Evolutionary conservation across 2,329 filamentous ascomycete genomes (phyloP).

Genomic region (Pyricularia grisea): DNA sequence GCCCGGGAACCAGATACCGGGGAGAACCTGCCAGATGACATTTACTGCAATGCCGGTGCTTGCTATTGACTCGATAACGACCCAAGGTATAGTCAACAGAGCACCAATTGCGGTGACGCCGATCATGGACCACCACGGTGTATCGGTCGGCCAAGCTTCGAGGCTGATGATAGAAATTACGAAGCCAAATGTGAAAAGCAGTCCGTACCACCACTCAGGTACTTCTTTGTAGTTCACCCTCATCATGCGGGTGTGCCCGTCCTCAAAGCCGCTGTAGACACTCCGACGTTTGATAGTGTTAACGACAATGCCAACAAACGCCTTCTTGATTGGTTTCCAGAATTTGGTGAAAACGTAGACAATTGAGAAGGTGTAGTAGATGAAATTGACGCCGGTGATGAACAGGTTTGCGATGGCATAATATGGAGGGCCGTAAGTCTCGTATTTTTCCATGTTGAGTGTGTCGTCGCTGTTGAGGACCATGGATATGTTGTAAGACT

Average conservation of each 20-base stretch:
- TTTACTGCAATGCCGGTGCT: constrained; percentile 3
- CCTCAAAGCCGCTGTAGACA: constrained; percentile 30
- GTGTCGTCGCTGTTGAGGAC: constrained; percentile 25
- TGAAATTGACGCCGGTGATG: constrained; percentile 30
- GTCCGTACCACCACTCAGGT: constrained; percentile 37
- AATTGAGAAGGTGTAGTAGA: constrained; percentile 33
- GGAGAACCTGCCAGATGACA: constrained; percentile 4
- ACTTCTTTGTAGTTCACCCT: constrained; percentile 29
- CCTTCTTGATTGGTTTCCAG: constrained; percentile 24
- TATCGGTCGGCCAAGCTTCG: constrained; percentile 20
- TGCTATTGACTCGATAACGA: constrained; percentile 3
- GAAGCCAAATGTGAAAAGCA: constrained; percentile 21
- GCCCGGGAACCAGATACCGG: constrained; percentile 3
- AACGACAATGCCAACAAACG: constrained; percentile 27
- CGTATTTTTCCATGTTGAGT: constrained; percentile 27
- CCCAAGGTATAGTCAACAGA: constrained; percentile 3
- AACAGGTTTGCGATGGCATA: constrained; percentile 32
- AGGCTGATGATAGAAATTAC: constrained; percentile 21
- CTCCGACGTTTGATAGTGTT: constrained; percentile 25
- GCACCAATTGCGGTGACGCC: constrained; percentile 21
- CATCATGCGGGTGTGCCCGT: constrained; percentile 33
- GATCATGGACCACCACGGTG: constrained; percentile 21
- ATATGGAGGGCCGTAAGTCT: constrained; percentile 31
- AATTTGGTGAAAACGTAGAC: constrained; percentile 32
- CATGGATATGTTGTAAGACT: constrained; percentile 27